Base-by-base conservation (phyloP, 2,329 filamentous ascomycete species). In the Diaporthe longicolla region DNA sequence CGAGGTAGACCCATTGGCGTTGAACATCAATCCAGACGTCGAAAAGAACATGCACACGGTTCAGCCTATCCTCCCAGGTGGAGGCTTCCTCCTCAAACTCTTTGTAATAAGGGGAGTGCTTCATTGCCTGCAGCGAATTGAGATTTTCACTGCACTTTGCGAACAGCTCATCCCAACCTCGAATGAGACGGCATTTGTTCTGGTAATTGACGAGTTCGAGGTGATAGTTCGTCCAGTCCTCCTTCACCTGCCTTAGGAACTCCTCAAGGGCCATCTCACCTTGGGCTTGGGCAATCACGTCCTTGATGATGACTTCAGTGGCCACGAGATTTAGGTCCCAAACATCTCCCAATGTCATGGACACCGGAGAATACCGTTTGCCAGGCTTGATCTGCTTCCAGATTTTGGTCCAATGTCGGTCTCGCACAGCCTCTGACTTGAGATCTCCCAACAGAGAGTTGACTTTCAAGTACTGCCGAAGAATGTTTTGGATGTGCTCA, bases 21-120 rank as follows among this genome's bases (percentile, higher is more conserved):
- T 99, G 97, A n/a, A 99, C 97, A 84, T 99, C 97, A 79, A 99
- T 99, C 97, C 97, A 99, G 21, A 99, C 95, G 82, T 99, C 97
- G 80, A 99, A 99, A 13, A 99, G 89, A 21, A 99, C 95, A 81
- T 99, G 97, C 3, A 99, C 95, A 59, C 97, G 92, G 82, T 98
- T 99, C 35, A 99, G 89, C 82, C 97, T 98, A 84, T 99, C 97
- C 84, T 99, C 97, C 97, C 97, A 99, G 0, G 93, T 91, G 0
- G 95, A 93, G 9, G 97, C 97, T 79, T 99, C 97, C 79, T 99
- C 97, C 82, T 99, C 97, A 76, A 99, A 99, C 79, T 98, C 96
- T 83, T 98, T 98, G 88, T 98, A 99, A 84, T 99, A 99, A 0
- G 97, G 97, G 7, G 97, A 99, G 83, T 99, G 96, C 81, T 95